Base-by-base conservation (phyloP, 169 alveolate species). In the Cryptosporidium sp. region DNA sequence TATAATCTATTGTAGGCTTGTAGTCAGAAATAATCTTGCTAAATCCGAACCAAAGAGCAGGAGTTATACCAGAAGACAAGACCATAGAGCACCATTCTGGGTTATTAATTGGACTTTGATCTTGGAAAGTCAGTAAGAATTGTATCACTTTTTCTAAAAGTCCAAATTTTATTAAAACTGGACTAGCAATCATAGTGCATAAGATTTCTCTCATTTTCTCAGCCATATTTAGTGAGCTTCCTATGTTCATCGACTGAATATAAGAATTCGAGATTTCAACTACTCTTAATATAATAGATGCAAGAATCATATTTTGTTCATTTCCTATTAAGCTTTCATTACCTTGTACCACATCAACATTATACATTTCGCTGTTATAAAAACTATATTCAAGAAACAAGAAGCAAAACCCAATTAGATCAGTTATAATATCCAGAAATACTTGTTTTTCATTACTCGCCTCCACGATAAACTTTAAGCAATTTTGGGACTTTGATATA, bases 31-130 rank as follows among this genome's bases (percentile, higher is more conserved):
- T 18, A 26, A 80, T 60, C 44, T 80, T 65, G 8, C 45, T 60
- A 23, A 44, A 80, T 10, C 89, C 89, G 26, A 45, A 80, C 89
- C 89, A 80, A 37, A 80, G 56, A n/a, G 44, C 35, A 26, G 75
- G 75, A 61, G 75, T 62, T 45, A 80, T 21, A 7, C 69, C 89
- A 26, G 89, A 42, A 9, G 68, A 42, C 14, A 37, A 33, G 9
- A 44, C 53, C 56, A 62, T 12, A 21, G 75, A 23, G 37, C 61
- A 21, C 89, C 89, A 80, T 23, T 42, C 67, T 14, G 53, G 29
- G 48, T 26, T 65, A 48, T 9, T 31, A 9, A 16, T 10, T 12
- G 9, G 23, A 35, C 65, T 61, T 23, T 37, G 69, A 16, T 62
- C 37, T 61, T 26, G 56, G 26, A 45, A 48, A 18, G 14, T n/a